A percentile compares a stretch with the other conserved stretches of the same genome.
Evolutionary conservation across 78 protist species (phyloP).

Genomic region (Dictyostelium firmibasis): DNA sequence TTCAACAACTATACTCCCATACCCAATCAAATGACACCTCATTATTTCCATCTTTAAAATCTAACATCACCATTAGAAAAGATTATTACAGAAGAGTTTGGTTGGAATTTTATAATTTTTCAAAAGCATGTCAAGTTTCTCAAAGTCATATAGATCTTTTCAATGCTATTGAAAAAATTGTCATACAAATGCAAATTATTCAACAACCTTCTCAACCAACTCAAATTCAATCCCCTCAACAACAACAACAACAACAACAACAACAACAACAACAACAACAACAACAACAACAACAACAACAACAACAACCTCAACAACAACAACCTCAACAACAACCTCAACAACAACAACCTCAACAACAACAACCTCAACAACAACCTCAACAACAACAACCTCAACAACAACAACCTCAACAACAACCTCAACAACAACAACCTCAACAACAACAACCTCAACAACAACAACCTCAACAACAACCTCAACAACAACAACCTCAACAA

Average conservation of each 20-base stretch:
- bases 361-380: not conserved
- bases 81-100: conserved; percentile 20
- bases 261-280: not conserved
- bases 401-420: conserved; percentile 1
- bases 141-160: conserved; percentile 27
- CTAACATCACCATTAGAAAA: not conserved
- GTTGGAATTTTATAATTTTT: conserved; percentile 33
- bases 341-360: not conserved
- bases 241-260: not conserved
- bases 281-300: not conserved
- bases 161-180: conserved; percentile 27
- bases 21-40: conserved; percentile 7
- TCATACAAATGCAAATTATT: conserved; percentile 4
- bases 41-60: conserved; percentile 36
- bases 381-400: not conserved
- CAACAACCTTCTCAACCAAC: conserved; percentile 4
- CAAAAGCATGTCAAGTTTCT: conserved; percentile 19
- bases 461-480: not conserved
- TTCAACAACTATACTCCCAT: not conserved
- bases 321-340: not conserved
- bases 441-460: too few relatives aligned
- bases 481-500: not conserved
- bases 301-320: not conserved
- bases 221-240: not conserved
- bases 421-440: not conserved